Base-by-base conservation (phyloP, 2,329 filamentous ascomycete species). In the Hypoxylon sp. region DNA sequence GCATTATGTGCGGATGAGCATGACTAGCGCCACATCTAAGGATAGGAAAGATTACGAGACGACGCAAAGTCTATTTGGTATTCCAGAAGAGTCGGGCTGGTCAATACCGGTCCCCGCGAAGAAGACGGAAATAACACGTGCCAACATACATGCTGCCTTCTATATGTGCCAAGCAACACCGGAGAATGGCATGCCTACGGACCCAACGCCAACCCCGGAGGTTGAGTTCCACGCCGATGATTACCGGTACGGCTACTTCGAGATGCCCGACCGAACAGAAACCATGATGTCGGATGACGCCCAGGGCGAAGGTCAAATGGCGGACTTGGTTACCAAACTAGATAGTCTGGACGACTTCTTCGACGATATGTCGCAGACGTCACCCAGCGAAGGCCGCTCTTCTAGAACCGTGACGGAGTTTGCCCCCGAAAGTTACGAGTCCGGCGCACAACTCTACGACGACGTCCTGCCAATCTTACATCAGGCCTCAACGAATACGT, bases 1-100 rank as follows among this genome's bases (percentile, higher is more conserved):
- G 71, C 93, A 97, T 71, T 93, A 98, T 74, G 81, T 99, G 61
- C 89, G 95, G 39, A 99, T 99, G 96, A 98, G 94, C 77, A 97
- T 99, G 93, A 94, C 93, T 4, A 90, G 92, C 11, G 89, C 91
- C 1, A 93, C 93, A 2, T 95, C 93, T 0, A 91, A 91, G 70
- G 88, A 91, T 51, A 89, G 92, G 50, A 98, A 97, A 75, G 94
- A 98, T 78, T 98, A 97, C 71, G 94, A 97, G 74, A 89, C 92
- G 20, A 97, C 93, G 0, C 91, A 97, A 75, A 97, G 93, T 73
- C 80, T 99, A 32, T 99, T 98, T 75, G 96, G 96, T 26, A 98
- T 99, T 61, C 95, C 95, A 0, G 94, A 98, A 75, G 90, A 93
- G 20, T 95, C 92, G 15, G 95, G 95, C 1, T 99, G 95, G 95